Evolutionary conservation across 1,284 basidiomycete genomes (phyloP), one percentile per base, ranked within the genome.

Genomic region (Phenoliferia sp.): DNA sequence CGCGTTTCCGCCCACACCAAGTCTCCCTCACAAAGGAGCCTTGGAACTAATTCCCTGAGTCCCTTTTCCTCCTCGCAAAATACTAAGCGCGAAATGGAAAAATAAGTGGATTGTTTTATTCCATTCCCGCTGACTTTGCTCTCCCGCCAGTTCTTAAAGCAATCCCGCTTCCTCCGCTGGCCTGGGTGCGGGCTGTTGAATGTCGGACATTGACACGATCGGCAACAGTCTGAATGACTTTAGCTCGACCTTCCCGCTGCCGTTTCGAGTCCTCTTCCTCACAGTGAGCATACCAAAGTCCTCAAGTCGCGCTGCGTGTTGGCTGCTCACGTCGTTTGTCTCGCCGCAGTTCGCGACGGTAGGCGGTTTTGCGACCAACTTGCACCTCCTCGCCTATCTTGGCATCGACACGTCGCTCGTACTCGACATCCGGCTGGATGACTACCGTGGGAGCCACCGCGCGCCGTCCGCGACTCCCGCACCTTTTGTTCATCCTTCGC

Each of bases 311-410:
- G n/a, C n/a, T n/a, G 48, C 19, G 9, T 19, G 48, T 26, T 52
- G 9, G 28, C 48, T 19, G 9, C 48, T 22, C 7, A 6, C 22
- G 9, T 5, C 9, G 48, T 22, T 52, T 44, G 15, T 12, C n/a
- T n/a, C n/a, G n/a, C n/a, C 39, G 48, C 48, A 52, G 48, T 87
- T 88, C 33, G 73, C 89, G 61, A 89, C 89, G 39, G 83, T 90
- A 65, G 77, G 91, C 12, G 86, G 86, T 64, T 93, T 90, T 90
- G 92, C 91, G 0, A 85, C 87, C 39, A 96, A 96, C 79, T 81
- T 96, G 7, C 92, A 96, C 79, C 85, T 89, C 58, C 85, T 96
- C 50, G 82, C 88, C 71, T 69, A 83, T 4, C 81, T 89, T n/a
- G 87, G 88, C 19, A 81, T 96, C 54, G 91, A 96, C 78, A 86